Evolutionary conservation across 2,329 filamentous ascomycete species (phyloP), one percentile per base, ranked within the genome.

Genomic region (Neurospora crassa): DNA sequence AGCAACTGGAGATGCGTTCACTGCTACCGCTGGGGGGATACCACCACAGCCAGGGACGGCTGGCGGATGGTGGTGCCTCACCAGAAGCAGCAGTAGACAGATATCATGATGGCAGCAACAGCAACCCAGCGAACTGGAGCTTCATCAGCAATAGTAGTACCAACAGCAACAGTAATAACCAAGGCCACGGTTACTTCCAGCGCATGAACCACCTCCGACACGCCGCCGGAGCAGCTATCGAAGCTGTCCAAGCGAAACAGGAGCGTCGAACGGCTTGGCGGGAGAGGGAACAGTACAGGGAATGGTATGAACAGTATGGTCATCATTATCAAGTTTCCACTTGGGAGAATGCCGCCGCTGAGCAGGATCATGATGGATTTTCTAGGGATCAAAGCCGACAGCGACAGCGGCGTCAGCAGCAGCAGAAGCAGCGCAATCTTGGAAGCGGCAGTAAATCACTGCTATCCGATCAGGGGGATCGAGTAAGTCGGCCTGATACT

Each of bases 1-100:
- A 89, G 70, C 81, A 87, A 67, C 83, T 93, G 24, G 82, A 89
- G 76, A 77, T 82, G 68, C 79, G 81, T 40, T 80, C 79, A 24
- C 29, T 80, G 10, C 74, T 67, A 74, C 69, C 74, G 67, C 72
- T 76, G 24, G 70, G 76, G 73, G 72, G 77, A 20, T 67, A 29
- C 20, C 67, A n/a, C 37, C 37, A 20, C 24, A 14, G 20, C 18
- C 40, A 53, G n/a, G 29, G 34, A 18, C 47, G n/a, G 69, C 40
- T 37, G 47, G 47, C n/a, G 20, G 10, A 40, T 40, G 40, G 14
- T 70, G 37, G 10, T 63, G 43, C 43, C 43, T 47, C 43, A 20
- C 2, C 43, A 47, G 43, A 20, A 47, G 43, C n/a, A 47, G 43
- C 43, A 20, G 43, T 20, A 12, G 43, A 47, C 10, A 47, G 20